phyloP scores from a whole-genome alignment of 2,329 filamentous ascomycete species.

The Penicillium sumatraense region DNA sequence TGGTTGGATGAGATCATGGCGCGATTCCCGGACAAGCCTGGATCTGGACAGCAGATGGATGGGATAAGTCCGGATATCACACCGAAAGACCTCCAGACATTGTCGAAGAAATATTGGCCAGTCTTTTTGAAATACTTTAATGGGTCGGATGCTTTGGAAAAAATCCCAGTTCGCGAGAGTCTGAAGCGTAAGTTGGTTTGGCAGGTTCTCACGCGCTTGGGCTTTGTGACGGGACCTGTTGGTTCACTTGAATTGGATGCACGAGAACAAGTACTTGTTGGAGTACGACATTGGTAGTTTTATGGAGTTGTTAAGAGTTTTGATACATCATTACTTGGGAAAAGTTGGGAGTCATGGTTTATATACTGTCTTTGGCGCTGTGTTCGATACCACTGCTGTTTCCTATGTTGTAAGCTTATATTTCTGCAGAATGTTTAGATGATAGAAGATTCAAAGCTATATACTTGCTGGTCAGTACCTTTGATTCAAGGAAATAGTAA shows the following conservation, averaged over 20 bases:
- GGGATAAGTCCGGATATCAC: conserved; percentile 21
- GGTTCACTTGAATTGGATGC: conserved; percentile 35
- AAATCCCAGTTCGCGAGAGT: conserved; percentile 81
- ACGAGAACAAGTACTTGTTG: conserved; percentile 56
- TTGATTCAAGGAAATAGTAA: too few species aligned
- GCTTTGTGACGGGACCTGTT: conserved; percentile 60
- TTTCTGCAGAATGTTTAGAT: neutral
- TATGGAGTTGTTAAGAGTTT: neutral
- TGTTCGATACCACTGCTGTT: neutral
- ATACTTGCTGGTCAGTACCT: too few species aligned
- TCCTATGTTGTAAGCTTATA: neutral
- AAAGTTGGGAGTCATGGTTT: neutral
- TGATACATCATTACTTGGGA: neutral
- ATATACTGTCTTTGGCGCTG: neutral
- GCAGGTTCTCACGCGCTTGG: conserved; percentile 64
- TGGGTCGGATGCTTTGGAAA: conserved; percentile 80
- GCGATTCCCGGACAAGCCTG: conserved; percentile 38
- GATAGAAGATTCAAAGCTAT: too few species aligned
- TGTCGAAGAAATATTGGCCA: conserved; percentile 69
- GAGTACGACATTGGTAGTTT: conserved; percentile 70
- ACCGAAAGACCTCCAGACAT: conserved; percentile 28
- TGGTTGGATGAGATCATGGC: conserved; percentile 61
- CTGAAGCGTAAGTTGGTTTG: conserved; percentile 75
- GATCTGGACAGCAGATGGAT: conserved; percentile 7
- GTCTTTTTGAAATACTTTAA: conserved; percentile 85